A percentile compares a stretch with the other conserved stretches of the same genome.
phyloP scores from a whole-genome alignment of 495 filamentous ascomycete species.

The Aspergillus kassunensis region DNA sequence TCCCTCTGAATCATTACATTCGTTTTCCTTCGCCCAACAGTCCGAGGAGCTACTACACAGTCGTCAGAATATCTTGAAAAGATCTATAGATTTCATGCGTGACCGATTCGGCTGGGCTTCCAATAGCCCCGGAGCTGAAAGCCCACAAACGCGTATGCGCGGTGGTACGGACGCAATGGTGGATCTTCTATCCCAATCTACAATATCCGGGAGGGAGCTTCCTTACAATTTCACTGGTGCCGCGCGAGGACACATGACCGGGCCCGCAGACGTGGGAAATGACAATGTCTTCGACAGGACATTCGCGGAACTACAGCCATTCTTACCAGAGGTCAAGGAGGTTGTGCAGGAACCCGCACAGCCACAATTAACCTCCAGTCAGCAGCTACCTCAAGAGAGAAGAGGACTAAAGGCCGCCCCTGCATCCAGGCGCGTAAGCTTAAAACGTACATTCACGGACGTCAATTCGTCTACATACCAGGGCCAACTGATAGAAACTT shows the following conservation, averaged over 20 bases:
- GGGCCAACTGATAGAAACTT: conserved; percentile 79
- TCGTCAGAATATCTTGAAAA: conserved; percentile 88
- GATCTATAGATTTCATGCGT: conserved; percentile 96
- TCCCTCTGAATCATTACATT: conserved; percentile 93
- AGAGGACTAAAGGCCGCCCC: conserved; percentile 35
- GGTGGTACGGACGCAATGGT: conserved; percentile 89
- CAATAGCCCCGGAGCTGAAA: conserved; percentile 60
- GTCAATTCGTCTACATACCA: conserved; percentile 65
- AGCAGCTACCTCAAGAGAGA: conserved; percentile 30
- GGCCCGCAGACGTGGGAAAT: conserved; percentile 63
- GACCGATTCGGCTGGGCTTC: conserved; percentile 83
- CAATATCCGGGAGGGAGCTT: conserved; percentile 60
- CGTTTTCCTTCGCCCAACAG: conserved; percentile 97
- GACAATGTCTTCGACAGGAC: conserved; percentile 79
- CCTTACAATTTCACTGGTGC: conserved; percentile 35
- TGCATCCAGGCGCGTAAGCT: conserved; percentile 59
- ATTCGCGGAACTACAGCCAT: conserved; percentile 48
- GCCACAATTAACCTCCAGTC: conserved; percentile 23
- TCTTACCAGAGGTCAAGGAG: conserved; percentile 15
- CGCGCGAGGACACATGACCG: conserved; percentile 62
- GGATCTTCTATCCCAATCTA: conserved; percentile 75
- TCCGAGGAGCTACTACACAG: conserved; percentile 87
- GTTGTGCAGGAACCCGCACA: conserved; percentile 22
- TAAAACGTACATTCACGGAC: conserved; percentile 89
- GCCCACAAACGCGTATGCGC: conserved; percentile 73